Percentiles rank a stretch among this genome's conserved stretches.
phyloP scores from a whole-genome alignment of 331 rosid species.

The Rosa hybrid region DNA sequence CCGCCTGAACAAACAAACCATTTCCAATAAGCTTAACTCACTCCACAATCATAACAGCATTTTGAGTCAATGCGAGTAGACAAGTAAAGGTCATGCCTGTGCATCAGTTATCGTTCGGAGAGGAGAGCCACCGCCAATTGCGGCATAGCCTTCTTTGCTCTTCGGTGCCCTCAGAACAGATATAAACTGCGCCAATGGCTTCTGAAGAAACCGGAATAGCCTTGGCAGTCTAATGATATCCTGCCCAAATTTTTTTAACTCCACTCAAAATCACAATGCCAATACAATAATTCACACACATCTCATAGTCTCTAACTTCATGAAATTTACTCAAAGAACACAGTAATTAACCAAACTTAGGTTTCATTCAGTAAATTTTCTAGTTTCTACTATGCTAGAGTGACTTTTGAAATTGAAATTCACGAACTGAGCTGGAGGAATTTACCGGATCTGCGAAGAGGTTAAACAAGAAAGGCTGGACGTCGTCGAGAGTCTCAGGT shows the following conservation, averaged over 20 bases:
- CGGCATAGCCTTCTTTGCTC: slow-evolving; percentile 97
- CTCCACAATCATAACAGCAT: neutral
- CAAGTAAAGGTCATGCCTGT: slow-evolving; percentile 56
- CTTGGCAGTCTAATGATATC: slow-evolving; percentile 90
- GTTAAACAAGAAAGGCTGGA: slow-evolving; percentile 93
- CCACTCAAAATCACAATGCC: neutral
- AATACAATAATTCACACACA: neutral
- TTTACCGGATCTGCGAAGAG: slow-evolving; percentile 96
- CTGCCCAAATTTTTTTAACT: slow-evolving; percentile 39
- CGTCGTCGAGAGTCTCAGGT: slow-evolving; percentile 95
- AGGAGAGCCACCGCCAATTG: slow-evolving; percentile 99
- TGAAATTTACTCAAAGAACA: neutral
- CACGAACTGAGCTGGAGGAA: slow-evolving; percentile 13
- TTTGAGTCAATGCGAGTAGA: slow-evolving; percentile 6
- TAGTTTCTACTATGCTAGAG: neutral
- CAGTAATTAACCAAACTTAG: neutral
- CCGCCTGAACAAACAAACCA: slow-evolving; percentile 47
- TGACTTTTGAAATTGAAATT: neutral
- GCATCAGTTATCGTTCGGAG: slow-evolving; percentile 85
- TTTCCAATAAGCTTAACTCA: slow-evolving; percentile 19
- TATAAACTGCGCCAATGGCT: slow-evolving; percentile 90
- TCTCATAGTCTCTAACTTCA: neutral
- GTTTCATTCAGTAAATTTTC: neutral
- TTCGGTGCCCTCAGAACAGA: slow-evolving; percentile 84
- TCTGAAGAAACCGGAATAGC: slow-evolving; percentile 86